Evolutionary conservation across 345 rosid genomes (phyloP), one percentile per base, ranked within the genome.

Genomic region (Aquilaria malaccensis): DNA sequence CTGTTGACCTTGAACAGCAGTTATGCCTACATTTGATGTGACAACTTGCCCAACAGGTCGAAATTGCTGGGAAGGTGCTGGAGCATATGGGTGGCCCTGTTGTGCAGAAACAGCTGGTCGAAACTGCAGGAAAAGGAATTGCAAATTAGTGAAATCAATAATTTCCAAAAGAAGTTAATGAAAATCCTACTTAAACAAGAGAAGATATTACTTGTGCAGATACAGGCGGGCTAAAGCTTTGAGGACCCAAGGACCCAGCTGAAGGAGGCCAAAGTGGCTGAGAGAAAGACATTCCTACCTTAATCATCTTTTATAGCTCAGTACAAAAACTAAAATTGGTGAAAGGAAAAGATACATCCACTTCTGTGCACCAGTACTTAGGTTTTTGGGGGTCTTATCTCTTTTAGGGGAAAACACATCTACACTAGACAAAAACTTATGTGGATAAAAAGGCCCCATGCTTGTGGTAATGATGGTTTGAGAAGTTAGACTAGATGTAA

Each of bases 11-110:
- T 81, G 96, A 67, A 73, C 80, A 50, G 74, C 65, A 13, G 77
- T 80, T 75, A 80, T 71, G 69, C 75, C 85, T 10, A 75, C 69
- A 67, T 82, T 78, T 45, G 88, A 74, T 45, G 82, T 32, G 37
- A 81, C 75, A 67, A 81, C 84, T 71, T 81, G 91, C 65, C 88
- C 96, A 62, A 62, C 82, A 55, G 85, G 87, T n/a, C 77, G 86
- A 74, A 80, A 93, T 71, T 84, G 96, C 51, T 85, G 90, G 69
- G 88, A 76, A 72, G 80, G 72, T 6, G 74, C 43, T 5, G 88
- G 79, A 70, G 81, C 69, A 72, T 74, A 93, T 58, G 72, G 79
- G 62, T 87, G 97, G 13, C 86, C 86, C 49, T 70, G 96, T 51
- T 83, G 97, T 9, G 77, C 57, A 9, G 87, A 86, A 56, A 67